Conservation (phyloP, 2,329 filamentous ascomycete genomes). For the Magnaporthales sp. region DNA sequence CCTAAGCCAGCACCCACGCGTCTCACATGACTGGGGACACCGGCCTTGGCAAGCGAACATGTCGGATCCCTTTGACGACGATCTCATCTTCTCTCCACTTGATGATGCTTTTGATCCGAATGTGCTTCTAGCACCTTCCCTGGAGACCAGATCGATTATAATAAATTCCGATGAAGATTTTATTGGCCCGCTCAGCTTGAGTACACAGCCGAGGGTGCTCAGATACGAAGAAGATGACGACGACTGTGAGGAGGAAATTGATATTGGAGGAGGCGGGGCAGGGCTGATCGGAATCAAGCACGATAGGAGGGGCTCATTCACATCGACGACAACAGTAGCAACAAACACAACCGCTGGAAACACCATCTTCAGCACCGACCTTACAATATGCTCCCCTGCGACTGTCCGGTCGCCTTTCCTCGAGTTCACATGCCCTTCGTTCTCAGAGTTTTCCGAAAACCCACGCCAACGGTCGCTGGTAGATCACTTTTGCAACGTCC, state of each 20-base stretch:
- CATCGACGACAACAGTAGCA: background rate
- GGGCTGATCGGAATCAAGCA: background rate
- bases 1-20: background rate
- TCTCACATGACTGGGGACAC: background rate
- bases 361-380: conserved; percentile 19
- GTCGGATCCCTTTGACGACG: background rate
- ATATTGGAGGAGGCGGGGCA: background rate
- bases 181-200: background rate
- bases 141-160: background rate
- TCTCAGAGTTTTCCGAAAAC: conserved; percentile 47
- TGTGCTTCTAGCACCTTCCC: background rate
- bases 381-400: conserved; percentile 32
- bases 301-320: conserved; percentile 1
- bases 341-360: conserved; percentile 1
- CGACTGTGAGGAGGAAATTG: background rate
- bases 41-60: background rate
- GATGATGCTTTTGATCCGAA: background rate
- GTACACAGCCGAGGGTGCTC: background rate
- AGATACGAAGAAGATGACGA: background rate
- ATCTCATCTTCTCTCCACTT: conserved; percentile 2
- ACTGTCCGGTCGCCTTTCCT: conserved; percentile 31
- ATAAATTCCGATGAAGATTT: background rate
- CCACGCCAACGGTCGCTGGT: conserved; percentile 46
- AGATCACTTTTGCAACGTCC: conserved; percentile 54
- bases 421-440: conserved; percentile 43